phyloP scores from a whole-genome alignment of 495 filamentous ascomycete species.

The Aspergillus kassunensis region DNA sequence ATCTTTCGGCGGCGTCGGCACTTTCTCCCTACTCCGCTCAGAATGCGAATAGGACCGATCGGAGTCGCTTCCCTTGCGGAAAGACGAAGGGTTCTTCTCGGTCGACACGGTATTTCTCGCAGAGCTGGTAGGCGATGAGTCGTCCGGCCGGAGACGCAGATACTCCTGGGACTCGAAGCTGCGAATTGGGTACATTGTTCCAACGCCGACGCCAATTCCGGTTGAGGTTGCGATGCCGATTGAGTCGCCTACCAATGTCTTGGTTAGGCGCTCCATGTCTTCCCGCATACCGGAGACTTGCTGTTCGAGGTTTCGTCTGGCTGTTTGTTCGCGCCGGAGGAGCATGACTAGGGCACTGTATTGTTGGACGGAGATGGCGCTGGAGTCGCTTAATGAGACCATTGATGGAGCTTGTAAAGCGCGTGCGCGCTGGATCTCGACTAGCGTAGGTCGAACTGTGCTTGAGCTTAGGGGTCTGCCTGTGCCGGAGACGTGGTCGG shows the following conservation, averaged over 20 bases:
- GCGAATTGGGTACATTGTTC: conserved; percentile 37
- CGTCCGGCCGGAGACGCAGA: conserved; percentile 26
- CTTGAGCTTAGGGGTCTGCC: conserved; percentile 37
- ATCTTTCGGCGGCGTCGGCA: conserved; percentile 9
- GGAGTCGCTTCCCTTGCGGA: conserved; percentile 17
- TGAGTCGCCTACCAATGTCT: conserved; percentile 29
- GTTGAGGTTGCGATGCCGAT: too few species aligned
- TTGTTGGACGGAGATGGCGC: conserved; percentile 51
- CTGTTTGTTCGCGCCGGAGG: conserved; percentile 52
- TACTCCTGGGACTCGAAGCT: conserved; percentile 35
- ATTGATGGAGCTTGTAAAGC: conserved; percentile 32
- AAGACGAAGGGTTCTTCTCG: conserved; percentile 5
- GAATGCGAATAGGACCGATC: conserved; percentile 4
- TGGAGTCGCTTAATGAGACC: conserved; percentile 29
- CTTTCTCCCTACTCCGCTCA: background rate
- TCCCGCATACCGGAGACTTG: conserved; percentile 50
- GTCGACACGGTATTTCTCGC: conserved; percentile 5
- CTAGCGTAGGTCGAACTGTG: conserved; percentile 36
- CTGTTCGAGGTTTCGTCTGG: conserved; percentile 49
- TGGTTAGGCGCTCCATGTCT: conserved; percentile 45
- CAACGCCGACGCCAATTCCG: too few species aligned
- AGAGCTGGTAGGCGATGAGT: conserved; percentile 14
- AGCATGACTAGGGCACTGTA: conserved; percentile 54
- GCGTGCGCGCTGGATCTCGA: conserved; percentile 21
- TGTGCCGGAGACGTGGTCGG: conserved; percentile 7